phyloP scores from a whole-genome alignment of 441 rosid species.

The Isatis lusitanica region DNA sequence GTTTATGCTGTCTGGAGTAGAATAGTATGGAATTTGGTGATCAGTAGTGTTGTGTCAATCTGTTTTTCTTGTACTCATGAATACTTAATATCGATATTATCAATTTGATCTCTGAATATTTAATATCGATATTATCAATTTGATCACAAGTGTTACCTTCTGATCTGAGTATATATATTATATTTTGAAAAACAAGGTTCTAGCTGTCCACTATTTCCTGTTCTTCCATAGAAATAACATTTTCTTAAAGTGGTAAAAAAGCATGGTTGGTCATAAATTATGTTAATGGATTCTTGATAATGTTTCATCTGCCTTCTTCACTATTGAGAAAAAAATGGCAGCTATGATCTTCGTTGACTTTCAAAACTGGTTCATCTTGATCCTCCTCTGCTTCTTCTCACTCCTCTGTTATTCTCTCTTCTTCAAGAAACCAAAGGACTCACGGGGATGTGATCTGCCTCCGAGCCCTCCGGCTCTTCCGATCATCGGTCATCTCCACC shows the following conservation, averaged over 20 bases:
- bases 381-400: not conserved
- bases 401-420: not conserved
- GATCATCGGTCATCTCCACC: slow-evolving; percentile 30
- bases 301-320: not conserved
- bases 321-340: not conserved
- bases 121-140: not conserved
- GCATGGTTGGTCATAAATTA: not conserved
- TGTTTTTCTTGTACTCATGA: too few species aligned
- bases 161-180: not conserved
- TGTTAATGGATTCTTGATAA: not conserved
- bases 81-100: too few species aligned
- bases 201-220: not conserved
- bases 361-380: not conserved
- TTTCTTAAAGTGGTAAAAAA: too few species aligned
- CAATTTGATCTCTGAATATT: too few species aligned
- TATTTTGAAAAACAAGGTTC: not conserved
- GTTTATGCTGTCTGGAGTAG: too few species aligned
- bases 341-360: not conserved
- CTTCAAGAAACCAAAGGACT: not conserved
- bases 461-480: slow-evolving; percentile 33
- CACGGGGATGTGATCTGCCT: slow-evolving; percentile 6
- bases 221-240: too few species aligned
- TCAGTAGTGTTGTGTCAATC: too few species aligned
- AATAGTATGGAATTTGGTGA: too few species aligned
- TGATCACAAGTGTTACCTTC: not conserved